Evolutionary conservation across 768 basidiomycete species (phyloP).

Genomic region (Lactarius sanguifluus): DNA sequence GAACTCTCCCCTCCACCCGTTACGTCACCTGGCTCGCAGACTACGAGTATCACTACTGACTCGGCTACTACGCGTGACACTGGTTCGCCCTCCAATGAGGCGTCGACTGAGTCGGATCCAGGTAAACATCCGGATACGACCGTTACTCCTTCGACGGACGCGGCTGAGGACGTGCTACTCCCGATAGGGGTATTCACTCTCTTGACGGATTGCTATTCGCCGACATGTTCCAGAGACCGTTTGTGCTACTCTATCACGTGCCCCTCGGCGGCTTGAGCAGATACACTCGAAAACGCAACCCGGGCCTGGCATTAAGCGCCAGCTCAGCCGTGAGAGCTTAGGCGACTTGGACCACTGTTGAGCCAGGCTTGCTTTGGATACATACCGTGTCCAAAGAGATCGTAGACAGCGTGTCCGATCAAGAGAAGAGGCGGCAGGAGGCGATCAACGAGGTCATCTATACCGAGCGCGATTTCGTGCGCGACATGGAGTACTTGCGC

Average conservation of each 20-base stretch:
- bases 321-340: slow-evolving; percentile 77
- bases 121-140: slow-evolving; percentile 32
- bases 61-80: slow-evolving; percentile 31
- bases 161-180: slow-evolving; percentile 60
- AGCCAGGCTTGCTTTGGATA: slow-evolving; percentile 89
- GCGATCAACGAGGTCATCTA: slow-evolving; percentile 96
- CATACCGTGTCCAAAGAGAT: slow-evolving; percentile 96
- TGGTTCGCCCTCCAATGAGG: slow-evolving; percentile 32
- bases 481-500: slow-evolving; percentile 96
- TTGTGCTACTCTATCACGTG: slow-evolving; percentile 99
- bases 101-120: slow-evolving; percentile 36
- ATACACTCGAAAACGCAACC: slow-evolving; percentile 69
- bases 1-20: slow-evolving; percentile 46
- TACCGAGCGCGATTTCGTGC: slow-evolving; percentile 96
- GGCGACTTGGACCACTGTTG: slow-evolving; percentile 66
- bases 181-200: slow-evolving; percentile 96
- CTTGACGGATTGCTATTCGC: slow-evolving; percentile 96
- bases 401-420: slow-evolving; percentile 86
- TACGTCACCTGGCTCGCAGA: slow-evolving; percentile 35
- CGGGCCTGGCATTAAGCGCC: slow-evolving; percentile 67
- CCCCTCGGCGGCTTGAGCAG: slow-evolving; percentile 89
- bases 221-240: slow-evolving; percentile 90
- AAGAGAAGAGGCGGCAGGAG: slow-evolving; percentile 94
- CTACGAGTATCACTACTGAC: slow-evolving; percentile 15
- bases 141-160: slow-evolving; percentile 21